Conservation (phyloP, 352 stramenopile genomes). For the Pythium dissimile region DNA sequence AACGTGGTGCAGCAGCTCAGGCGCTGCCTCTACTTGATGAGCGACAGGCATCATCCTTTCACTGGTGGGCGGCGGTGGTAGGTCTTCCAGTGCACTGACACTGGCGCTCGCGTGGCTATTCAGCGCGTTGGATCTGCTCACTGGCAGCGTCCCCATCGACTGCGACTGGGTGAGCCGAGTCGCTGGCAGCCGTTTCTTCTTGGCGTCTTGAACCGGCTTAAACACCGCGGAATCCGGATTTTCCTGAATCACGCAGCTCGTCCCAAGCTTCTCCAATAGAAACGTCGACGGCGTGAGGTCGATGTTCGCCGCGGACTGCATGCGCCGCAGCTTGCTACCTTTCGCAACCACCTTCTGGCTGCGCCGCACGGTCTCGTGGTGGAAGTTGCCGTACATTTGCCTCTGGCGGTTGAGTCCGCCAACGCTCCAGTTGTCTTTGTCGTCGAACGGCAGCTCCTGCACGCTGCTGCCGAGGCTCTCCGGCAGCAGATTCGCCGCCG, state of each 20-base stretch:
- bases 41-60: background rate
- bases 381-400: slow-evolving; percentile 74
- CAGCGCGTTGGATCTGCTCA: too few species aligned
- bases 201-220: background rate
- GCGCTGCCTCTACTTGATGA: background rate
- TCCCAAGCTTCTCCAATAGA: slow-evolving; percentile 58
- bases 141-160: slow-evolving; percentile 4
- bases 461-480: slow-evolving; percentile 32
- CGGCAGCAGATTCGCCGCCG: slow-evolving; percentile 29
- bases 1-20: slow-evolving; percentile 3
- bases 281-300: slow-evolving; percentile 66
- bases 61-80: too few species aligned
- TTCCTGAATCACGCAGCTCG: slow-evolving; percentile 48
- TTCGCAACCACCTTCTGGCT: slow-evolving; percentile 42
- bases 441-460: slow-evolving; percentile 51
- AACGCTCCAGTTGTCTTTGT: slow-evolving; percentile 82
- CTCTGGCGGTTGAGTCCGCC: slow-evolving; percentile 67
- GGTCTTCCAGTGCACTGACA: too few species aligned
- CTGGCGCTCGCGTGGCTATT: too few species aligned
- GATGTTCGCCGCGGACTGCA: slow-evolving; percentile 37
- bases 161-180: background rate
- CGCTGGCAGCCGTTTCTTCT: slow-evolving; percentile 12
- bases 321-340: slow-evolving; percentile 28
- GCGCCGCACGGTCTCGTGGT: slow-evolving; percentile 60
- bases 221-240: slow-evolving; percentile 18